Percentiles rank a stretch among this genome's conserved stretches.
Evolutionary conservation across 1,139 yeast genomes (phyloP).

Genomic region (Lodderomyces pseudojiufengensis): DNA sequence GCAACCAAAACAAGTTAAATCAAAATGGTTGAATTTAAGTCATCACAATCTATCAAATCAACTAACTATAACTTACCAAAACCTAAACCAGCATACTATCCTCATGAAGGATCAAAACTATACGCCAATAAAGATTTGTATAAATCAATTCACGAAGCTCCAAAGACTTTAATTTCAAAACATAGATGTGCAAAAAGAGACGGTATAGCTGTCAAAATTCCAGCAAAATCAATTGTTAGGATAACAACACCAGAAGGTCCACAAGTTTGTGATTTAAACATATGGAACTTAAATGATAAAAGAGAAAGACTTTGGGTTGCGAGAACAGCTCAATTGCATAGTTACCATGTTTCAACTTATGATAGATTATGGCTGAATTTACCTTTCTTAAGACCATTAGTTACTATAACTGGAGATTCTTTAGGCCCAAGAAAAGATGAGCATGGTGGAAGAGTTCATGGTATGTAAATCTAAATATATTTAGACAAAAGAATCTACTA

Average conservation of each 20-base stretch:
- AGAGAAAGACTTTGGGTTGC: slow-evolving; percentile 69
- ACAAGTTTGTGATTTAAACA: slow-evolving; percentile 65
- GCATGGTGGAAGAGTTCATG: slow-evolving; percentile 66
- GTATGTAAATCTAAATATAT: slow-evolving; percentile 24
- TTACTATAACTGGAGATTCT: slow-evolving; percentile 61
- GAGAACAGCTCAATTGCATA: slow-evolving; percentile 61
- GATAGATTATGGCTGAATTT: slow-evolving; percentile 64
- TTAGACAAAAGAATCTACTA: too few species aligned
- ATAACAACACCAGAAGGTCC: slow-evolving; percentile 66
- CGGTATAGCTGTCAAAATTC: slow-evolving; percentile 59
- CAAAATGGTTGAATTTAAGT: slow-evolving; percentile 11
- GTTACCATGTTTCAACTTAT: slow-evolving; percentile 60
- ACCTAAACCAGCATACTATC: slow-evolving; percentile 57
- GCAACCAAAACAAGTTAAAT: too few species aligned
- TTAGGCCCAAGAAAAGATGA: slow-evolving; percentile 54
- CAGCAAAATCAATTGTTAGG: slow-evolving; percentile 55
- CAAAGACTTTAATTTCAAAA: slow-evolving; percentile 33
- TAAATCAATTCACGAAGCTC: slow-evolving; percentile 39
- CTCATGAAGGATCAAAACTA: slow-evolving; percentile 50
- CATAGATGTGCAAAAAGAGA: slow-evolving; percentile 49
- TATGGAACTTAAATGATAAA: slow-evolving; percentile 59
- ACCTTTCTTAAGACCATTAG: slow-evolving; percentile 61
- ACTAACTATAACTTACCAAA: slow-evolving; percentile 42
- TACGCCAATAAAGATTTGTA: slow-evolving; percentile 50
- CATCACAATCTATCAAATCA: slow-evolving; percentile 38